These are phyloP conservation scores for Melanopsichium pennsylvanicum DNA, from an alignment of 1,284 basidiomycete species.

Conservation along the genomic window DNA sequence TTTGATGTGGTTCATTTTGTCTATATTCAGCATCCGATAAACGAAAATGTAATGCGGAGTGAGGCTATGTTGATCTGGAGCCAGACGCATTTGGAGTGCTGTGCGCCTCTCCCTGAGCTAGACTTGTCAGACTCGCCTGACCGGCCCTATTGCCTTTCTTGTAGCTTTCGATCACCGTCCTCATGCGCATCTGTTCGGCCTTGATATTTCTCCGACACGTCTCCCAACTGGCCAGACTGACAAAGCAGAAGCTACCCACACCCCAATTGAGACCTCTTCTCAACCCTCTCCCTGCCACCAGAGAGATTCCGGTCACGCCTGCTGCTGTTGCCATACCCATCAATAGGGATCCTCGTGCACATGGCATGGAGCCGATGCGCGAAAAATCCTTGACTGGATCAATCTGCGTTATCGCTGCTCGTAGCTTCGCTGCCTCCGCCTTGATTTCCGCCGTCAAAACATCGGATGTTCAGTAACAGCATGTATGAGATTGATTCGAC, in stretches of 20 bases:
- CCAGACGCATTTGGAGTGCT: no score
- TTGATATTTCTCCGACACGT: slow-evolving; percentile 41
- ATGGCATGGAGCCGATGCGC: slow-evolving; percentile 35
- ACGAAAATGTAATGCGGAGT: no score
- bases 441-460: no score
- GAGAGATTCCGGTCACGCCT: slow-evolving; percentile 39
- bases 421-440: slow-evolving; percentile 32
- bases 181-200: slow-evolving; percentile 44
- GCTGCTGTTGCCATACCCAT: slow-evolving; percentile 51
- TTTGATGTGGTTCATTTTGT: no score
- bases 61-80: no score
- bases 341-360: slow-evolving; percentile 35
- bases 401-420: slow-evolving; percentile 33
- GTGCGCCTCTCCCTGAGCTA: neutral
- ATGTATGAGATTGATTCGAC: no score
- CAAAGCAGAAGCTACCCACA: slow-evolving; percentile 47
- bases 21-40: no score
- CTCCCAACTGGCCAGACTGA: slow-evolving; percentile 39
- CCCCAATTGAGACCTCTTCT: slow-evolving; percentile 50
- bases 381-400: slow-evolving; percentile 32
- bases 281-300: slow-evolving; percentile 45
- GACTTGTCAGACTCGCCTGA: slow-evolving; percentile 5
- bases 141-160: slow-evolving; percentile 10
- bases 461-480: no score
- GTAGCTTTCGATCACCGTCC: slow-evolving; percentile 44